These are phyloP conservation scores for Porodaedalea pini DNA, from an alignment of 1,284 basidiomycete genomes.

Conservation along the genomic window DNA sequence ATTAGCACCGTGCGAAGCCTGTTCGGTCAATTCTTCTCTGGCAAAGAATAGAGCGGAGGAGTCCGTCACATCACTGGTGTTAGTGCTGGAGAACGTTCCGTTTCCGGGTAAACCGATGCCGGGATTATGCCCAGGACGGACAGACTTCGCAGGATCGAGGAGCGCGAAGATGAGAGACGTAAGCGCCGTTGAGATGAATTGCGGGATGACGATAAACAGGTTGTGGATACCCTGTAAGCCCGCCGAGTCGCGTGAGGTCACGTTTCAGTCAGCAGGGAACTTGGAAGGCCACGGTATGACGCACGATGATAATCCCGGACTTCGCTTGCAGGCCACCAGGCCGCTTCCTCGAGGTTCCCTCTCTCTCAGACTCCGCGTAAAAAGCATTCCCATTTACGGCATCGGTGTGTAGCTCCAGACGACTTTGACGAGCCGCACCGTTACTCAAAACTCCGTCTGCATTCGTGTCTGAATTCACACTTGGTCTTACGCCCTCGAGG, in stretches of 20 bases:
- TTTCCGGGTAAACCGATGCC: constrained; percentile 20
- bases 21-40: constrained; percentile 23
- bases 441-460: constrained; percentile 39
- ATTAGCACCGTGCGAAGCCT: constrained; percentile 40
- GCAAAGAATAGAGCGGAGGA: constrained; percentile 23
- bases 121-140: constrained; percentile 30
- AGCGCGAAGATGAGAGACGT: constrained; percentile 66
- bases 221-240: constrained; percentile 80
- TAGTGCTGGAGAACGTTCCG: constrained; percentile 26
- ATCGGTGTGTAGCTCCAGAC: constrained; percentile 23
- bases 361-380: constrained; percentile 12
- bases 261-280: neutral
- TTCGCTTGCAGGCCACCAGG: constrained; percentile 59
- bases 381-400: constrained; percentile 18
- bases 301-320: constrained; percentile 85
- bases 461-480: neutral
- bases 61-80: neutral
- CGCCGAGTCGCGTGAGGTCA: neutral
- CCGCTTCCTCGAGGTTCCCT: constrained; percentile 6
- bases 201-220: constrained; percentile 78
- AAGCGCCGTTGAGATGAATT: constrained; percentile 67
- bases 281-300: constrained; percentile 27
- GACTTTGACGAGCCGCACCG: constrained; percentile 43
- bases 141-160: constrained; percentile 55
- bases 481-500: constrained; percentile 18